Conservation (phyloP, 345 rosid species). For the Crucihimalaya himalaica region DNA sequence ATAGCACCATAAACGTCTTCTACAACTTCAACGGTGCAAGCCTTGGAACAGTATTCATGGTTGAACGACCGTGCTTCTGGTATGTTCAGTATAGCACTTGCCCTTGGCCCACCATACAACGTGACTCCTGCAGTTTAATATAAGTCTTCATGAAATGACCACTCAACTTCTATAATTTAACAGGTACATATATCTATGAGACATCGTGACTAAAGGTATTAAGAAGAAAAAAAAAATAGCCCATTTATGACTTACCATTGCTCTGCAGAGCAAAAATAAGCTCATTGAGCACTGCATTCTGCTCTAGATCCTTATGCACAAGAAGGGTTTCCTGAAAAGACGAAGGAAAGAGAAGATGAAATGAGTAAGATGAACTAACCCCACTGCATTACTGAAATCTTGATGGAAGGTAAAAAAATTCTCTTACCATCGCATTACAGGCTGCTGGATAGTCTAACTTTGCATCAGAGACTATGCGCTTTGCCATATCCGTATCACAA, state of each 20-base stretch:
- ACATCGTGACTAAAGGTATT: neutral
- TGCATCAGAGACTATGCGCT: constrained; percentile 81
- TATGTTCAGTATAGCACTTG: constrained; percentile 55
- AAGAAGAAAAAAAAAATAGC: neutral
- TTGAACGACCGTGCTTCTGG: constrained; percentile 66
- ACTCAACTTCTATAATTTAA: neutral
- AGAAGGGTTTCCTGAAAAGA: constrained; percentile 88
- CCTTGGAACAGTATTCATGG: constrained; percentile 81
- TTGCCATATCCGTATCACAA: constrained; percentile 82
- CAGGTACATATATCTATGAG: neutral
- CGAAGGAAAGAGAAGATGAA: constrained; percentile 17
- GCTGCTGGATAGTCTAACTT: constrained; percentile 97
- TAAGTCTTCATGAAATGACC: neutral
- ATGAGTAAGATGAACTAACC: neutral
- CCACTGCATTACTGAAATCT: constrained; percentile 12
- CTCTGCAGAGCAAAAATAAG: constrained; percentile 56
- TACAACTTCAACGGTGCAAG: constrained; percentile 90
- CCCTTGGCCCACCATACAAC: constrained; percentile 84
- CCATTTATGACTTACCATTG: constrained; percentile 53
- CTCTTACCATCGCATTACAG: constrained; percentile 90
- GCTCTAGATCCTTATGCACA: constrained; percentile 81
- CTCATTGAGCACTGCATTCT: constrained; percentile 56
- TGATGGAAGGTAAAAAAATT: neutral
- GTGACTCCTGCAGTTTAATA: constrained; percentile 59
- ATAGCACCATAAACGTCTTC: constrained; percentile 82